Base-by-base conservation (phyloP, 371 early-diverging fungal genomes). In the Lichtheimia corymbifera region DNA sequence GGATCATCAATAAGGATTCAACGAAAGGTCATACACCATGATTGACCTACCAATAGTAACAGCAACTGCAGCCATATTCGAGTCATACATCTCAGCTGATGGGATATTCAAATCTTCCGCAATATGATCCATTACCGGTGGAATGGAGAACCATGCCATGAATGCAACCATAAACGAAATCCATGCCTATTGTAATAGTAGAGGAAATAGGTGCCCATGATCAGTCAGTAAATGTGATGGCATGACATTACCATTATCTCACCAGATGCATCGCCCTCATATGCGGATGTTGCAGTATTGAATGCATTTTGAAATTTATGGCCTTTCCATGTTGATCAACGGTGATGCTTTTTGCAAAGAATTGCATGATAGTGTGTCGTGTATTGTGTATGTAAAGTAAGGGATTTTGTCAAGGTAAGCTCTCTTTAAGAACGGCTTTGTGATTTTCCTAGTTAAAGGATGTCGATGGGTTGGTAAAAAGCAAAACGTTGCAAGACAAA, bases 81-180 rank as follows among this genome's bases (percentile, higher is more conserved):
- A 58, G 43, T 75, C 56, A 41, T 67, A 69, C 24, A 67, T 42
- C 44, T 62, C 49, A 44, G 45, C 44, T 45, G 64, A 30, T 1
- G 62, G 27, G 27, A 64, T 14, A 22, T 30, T 63, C n/a, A 50
- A 64, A 54, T 64, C 74, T 55, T 53, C 64, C 53, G 28, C 57
- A 65, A 59, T 61, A 40, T 59, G 68, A 59, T 53, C 67, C 50
- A 84, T 58, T 3, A 86, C 66, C 4, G 87, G 86, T 28, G 83
- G 71, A 45, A 83, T 70, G 17, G 88, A 81, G 50, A 84, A 88
- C 87, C 88, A 87, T 12, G 79, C 67, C 40, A 71, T 74, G 63
- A 85, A 76, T 13, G 76, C 71, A 11, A 72, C 66, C 52, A 50
- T 62, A n/a, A 74, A 66, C n/a, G 71, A 74, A 9, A 70, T 55